Conservation (phyloP, 2,329 filamentous ascomycete genomes). For the Trichoderma sp. region DNA sequence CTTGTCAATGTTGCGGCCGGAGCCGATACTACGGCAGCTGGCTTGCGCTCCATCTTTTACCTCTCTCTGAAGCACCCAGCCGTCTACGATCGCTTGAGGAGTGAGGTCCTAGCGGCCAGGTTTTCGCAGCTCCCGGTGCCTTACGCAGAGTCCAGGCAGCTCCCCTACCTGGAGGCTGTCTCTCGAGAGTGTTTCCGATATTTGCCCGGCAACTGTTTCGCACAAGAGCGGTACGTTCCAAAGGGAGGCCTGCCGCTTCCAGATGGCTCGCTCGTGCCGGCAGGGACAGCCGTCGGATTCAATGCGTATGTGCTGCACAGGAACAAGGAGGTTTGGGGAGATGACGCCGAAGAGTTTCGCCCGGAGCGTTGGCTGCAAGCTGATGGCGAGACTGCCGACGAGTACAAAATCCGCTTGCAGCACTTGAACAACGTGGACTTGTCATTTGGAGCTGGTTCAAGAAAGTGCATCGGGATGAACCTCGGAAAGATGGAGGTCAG, state of each 20-base stretch:
- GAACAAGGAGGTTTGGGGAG: constrained; percentile 46
- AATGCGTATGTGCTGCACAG: constrained; percentile 42
- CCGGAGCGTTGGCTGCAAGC: constrained; percentile 44
- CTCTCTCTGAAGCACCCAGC: constrained; percentile 32
- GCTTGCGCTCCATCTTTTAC: constrained; percentile 34
- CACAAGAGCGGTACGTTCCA: constrained; percentile 51
- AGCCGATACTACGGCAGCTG: constrained; percentile 34
- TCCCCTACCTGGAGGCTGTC: constrained; percentile 42
- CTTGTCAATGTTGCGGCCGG: constrained; percentile 39
- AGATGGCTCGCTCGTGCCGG: constrained; percentile 38
- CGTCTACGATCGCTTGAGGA: constrained; percentile 31
- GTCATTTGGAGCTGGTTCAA: constrained; percentile 47
- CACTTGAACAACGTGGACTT: constrained; percentile 43
- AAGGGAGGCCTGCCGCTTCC: constrained; percentile 39
- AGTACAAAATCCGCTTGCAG: constrained; percentile 30
- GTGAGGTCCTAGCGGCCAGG: constrained; percentile 30
- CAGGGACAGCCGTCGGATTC: constrained; percentile 42
- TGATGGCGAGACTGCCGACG: constrained; percentile 32
- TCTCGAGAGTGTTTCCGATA: constrained; percentile 52
- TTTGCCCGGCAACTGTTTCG: constrained; percentile 47
- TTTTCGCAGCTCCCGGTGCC: constrained; percentile 5
- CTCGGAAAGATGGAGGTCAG: constrained; percentile 47
- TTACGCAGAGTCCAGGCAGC: not conserved
- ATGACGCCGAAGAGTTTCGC: constrained; percentile 47
- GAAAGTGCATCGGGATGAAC: constrained; percentile 48